phyloP scores from a whole-genome alignment of 805 yeast species.

The Cyberlindnera sargentensis region DNA sequence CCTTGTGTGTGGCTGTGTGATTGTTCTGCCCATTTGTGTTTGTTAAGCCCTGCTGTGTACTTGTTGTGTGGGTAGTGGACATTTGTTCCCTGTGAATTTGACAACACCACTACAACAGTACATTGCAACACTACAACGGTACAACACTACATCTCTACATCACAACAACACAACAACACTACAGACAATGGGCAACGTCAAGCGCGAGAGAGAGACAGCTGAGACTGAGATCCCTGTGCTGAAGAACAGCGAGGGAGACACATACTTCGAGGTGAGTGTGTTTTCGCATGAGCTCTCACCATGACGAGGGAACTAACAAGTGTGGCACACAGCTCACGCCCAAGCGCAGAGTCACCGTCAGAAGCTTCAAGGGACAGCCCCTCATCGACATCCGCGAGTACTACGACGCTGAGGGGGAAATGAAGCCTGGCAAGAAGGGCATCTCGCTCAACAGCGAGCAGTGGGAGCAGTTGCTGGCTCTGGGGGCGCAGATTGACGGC shows the following conservation, averaged over 20 bases:
- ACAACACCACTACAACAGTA: no score
- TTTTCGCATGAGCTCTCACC: neutral
- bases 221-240: neutral
- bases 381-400: constrained; percentile 82
- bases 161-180: no score
- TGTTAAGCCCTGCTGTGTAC: neutral
- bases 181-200: neutral
- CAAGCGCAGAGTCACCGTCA: constrained; percentile 66
- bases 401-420: constrained; percentile 56
- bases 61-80: no score
- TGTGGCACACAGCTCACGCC: constrained; percentile 35
- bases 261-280: constrained; percentile 10
- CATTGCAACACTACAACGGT: no score
- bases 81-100: no score
- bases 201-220: constrained; percentile 1
- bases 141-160: no score
- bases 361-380: constrained; percentile 57
- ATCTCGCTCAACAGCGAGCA: constrained; percentile 51
- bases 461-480: constrained; percentile 43
- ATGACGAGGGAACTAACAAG: constrained; percentile 1
- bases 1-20: constrained; percentile 13
- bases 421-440: constrained; percentile 79
- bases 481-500: constrained; percentile 39
- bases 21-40: constrained; percentile 12
- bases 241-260: constrained; percentile 7